Conservation (phyloP, 2,329 filamentous ascomycete species). For the Epicoccum sorghinum region DNA sequence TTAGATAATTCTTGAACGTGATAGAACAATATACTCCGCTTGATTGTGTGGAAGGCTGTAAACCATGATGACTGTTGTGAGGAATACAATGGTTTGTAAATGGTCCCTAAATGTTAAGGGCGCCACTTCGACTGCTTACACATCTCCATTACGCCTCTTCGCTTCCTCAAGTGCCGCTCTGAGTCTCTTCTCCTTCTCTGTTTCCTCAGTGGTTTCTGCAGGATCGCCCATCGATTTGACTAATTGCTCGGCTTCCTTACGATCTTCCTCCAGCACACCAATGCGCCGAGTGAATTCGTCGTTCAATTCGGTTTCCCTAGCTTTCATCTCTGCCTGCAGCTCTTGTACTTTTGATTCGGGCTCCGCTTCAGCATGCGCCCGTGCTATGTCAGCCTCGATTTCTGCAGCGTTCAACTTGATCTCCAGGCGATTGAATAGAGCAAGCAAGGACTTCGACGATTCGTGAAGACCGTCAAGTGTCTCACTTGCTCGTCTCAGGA, state of each 20-base stretch:
- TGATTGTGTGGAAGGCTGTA: too few species aligned
- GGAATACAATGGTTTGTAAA: too few species aligned
- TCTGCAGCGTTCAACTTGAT: constrained; percentile 58
- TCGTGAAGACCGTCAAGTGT: constrained; percentile 45
- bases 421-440: constrained; percentile 55
- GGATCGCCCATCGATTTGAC: constrained; percentile 15
- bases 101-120: neutral
- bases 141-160: constrained; percentile 58
- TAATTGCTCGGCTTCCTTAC: constrained; percentile 40
- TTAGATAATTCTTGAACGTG: neutral
- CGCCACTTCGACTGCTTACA: constrained; percentile 1
- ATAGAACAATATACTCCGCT: neutral
- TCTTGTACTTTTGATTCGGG: constrained; percentile 49
- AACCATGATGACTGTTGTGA: too few species aligned
- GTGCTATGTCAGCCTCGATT: constrained; percentile 60
- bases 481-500: constrained; percentile 34
- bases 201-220: constrained; percentile 36
- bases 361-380: constrained; percentile 55
- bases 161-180: constrained; percentile 59
- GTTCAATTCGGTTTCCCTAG: constrained; percentile 39
- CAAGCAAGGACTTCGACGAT: constrained; percentile 49
- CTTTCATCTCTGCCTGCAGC: constrained; percentile 43
- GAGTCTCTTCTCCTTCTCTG: constrained; percentile 55
- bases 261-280: constrained; percentile 45
- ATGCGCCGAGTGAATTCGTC: constrained; percentile 48